A percentile compares a stretch with the other conserved stretches of the same genome.
These are phyloP conservation scores for Zygnema cylindricum DNA, from an alignment of 139 green algal genomes.

Conservation along the genomic window DNA sequence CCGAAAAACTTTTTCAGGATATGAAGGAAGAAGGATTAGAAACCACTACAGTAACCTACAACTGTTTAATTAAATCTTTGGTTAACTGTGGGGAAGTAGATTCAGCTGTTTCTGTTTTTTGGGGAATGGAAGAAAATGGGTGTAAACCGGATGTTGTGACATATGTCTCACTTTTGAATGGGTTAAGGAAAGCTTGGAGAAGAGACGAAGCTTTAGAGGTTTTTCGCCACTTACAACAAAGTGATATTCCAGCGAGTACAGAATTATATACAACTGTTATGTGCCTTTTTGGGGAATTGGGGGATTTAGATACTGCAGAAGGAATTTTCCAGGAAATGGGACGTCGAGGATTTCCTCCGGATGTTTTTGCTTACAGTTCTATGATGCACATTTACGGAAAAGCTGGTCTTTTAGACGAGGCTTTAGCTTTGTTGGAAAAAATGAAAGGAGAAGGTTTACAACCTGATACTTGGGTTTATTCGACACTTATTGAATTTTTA, in stretches of 20 bases:
- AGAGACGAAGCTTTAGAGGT: not conserved
- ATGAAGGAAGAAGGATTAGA: not conserved
- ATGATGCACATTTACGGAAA: constrained; percentile 3
- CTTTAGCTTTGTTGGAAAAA: not conserved
- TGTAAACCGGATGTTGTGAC: not conserved
- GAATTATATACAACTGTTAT: not conserved
- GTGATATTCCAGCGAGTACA: not conserved
- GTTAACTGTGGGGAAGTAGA: not conserved
- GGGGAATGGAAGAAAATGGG: not conserved
- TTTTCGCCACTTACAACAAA: not conserved
- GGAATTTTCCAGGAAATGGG: not conserved
- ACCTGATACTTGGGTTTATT: not conserved
- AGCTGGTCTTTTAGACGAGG: not conserved
- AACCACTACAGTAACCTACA: not conserved
- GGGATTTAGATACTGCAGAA: not conserved
- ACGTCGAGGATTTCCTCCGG: not conserved
- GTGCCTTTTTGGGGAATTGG: not conserved
- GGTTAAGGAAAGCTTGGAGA: not conserved
- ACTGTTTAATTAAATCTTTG: not conserved
- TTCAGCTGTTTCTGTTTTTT: not conserved
- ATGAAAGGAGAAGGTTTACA: not conserved
- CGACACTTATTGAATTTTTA: not conserved
- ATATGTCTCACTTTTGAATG: not conserved
- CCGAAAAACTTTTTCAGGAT: not conserved
- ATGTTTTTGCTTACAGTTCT: not conserved